These are phyloP conservation scores for Talaromyces stipitatus DNA, from an alignment of 495 filamentous ascomycete genomes.

Conservation along the genomic window DNA sequence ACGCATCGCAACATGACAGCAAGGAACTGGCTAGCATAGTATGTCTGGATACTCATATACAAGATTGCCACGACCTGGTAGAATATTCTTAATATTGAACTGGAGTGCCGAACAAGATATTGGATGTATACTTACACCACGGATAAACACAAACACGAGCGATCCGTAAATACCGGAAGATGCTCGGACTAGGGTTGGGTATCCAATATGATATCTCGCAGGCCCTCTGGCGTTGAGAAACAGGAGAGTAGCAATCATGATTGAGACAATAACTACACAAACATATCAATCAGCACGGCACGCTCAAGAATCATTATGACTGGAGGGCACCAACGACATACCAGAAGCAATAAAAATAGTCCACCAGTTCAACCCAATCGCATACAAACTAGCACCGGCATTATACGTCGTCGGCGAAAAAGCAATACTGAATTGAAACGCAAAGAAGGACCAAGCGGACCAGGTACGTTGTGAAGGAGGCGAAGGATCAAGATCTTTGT, in stretches of 20 bases:
- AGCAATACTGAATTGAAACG: constrained; percentile 3
- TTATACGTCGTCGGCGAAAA: constrained; percentile 5
- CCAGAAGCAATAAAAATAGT: constrained; percentile 5
- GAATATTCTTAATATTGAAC: background rate
- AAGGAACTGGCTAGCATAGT: constrained; percentile 1
- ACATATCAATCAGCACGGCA: background rate
- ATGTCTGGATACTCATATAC: constrained; percentile 6
- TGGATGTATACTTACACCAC: background rate
- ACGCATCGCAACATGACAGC: constrained; percentile 48
- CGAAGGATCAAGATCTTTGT: constrained; percentile 5
- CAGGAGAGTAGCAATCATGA: constrained; percentile 1
- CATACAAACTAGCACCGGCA: constrained; percentile 1
- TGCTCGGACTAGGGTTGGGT: constrained; percentile 49
- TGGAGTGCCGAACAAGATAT: background rate
- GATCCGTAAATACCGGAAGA: constrained; percentile 18
- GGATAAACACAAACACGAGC: constrained; percentile 2
- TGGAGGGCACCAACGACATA: background rate
- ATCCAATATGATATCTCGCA: constrained; percentile 30
- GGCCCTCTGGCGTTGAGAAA: constrained; percentile 1
- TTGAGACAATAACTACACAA: background rate
- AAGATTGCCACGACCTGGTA: constrained; percentile 1
- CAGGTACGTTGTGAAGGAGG: background rate
- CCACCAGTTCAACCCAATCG: constrained; percentile 5
- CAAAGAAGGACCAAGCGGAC: constrained; percentile 2
- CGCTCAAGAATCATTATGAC: background rate